A percentile compares a stretch with the other conserved stretches of the same genome.
phyloP scores from a whole-genome alignment of 164 flowering plant species.

The Chimonanthus praecox region DNA sequence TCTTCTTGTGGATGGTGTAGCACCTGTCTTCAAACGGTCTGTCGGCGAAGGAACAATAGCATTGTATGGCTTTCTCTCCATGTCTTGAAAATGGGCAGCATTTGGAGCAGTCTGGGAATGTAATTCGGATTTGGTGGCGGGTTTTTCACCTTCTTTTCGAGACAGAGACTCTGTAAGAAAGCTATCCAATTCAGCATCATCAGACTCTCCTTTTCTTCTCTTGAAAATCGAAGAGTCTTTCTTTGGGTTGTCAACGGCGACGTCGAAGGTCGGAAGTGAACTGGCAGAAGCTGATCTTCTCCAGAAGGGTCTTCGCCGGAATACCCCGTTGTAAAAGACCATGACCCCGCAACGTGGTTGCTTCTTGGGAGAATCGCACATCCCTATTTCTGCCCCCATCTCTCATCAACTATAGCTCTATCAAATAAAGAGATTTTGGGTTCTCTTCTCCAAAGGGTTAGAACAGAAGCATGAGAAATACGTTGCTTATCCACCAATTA shows the following conservation, averaged over 20 bases:
- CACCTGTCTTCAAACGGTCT: constrained; percentile 13
- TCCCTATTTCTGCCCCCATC: constrained; percentile 20
- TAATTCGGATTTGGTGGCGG: neutral
- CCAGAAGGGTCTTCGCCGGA: constrained; percentile 43
- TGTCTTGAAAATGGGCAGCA: neutral
- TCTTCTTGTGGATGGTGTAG: constrained; percentile 10
- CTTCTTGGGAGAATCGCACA: constrained; percentile 28
- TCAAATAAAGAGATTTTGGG: neutral
- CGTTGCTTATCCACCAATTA: too few relatives aligned
- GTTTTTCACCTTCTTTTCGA: constrained; percentile 16
- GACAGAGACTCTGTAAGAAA: too few relatives aligned
- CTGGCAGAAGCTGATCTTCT: constrained; percentile 37
- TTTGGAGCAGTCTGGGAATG: neutral
- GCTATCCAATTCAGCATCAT: too few relatives aligned
- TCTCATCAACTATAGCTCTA: constrained; percentile 2
- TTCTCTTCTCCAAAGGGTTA: neutral
- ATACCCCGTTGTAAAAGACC: constrained; percentile 39
- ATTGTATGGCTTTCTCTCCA: neutral
- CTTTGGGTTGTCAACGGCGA: constrained; percentile 15
- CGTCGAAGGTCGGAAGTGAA: neutral
- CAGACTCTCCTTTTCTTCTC: too few relatives aligned
- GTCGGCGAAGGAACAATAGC: neutral
- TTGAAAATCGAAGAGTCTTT: constrained; percentile 14
- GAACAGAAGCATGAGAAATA: neutral
- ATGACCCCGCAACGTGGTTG: constrained; percentile 50